A percentile compares a stretch with the other conserved stretches of the same genome.
These are phyloP conservation scores for Aquilaria sinensis DNA, from an alignment of 345 rosid genomes.

Conservation along the genomic window DNA sequence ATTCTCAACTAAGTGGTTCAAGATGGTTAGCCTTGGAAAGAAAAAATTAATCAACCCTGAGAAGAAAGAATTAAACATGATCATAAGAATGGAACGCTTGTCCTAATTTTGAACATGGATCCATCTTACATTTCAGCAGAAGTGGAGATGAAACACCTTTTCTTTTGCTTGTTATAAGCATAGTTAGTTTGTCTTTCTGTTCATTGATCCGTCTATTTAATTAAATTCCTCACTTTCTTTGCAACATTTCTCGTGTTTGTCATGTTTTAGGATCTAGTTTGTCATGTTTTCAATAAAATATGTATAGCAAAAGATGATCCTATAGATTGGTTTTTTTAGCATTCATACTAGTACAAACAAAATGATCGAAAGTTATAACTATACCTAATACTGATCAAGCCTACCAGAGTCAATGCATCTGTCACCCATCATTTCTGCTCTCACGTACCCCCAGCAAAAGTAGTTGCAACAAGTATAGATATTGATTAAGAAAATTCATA, in stretches of 20 bases:
- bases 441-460: too few species aligned
- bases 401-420: too few species aligned
- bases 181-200: neutral
- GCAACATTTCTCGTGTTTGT: neutral
- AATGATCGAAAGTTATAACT: too few species aligned
- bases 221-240: neutral
- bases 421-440: too few species aligned
- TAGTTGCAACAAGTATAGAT: too few species aligned
- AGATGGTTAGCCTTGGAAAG: conserved; percentile 60
- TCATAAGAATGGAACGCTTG: conserved; percentile 42
- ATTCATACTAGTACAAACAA: conserved; percentile 46
- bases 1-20: too few species aligned
- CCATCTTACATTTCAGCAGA: conserved; percentile 55
- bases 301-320: conserved; percentile 67
- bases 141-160: conserved; percentile 62
- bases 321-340: conserved; percentile 31
- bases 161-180: too few species aligned
- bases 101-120: conserved; percentile 70
- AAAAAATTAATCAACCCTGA: conserved; percentile 33
- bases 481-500: too few species aligned
- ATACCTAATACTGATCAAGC: too few species aligned
- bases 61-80: conserved; percentile 56
- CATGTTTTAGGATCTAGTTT: conserved; percentile 50
- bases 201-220: neutral
- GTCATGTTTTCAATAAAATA: conserved; percentile 49